These are phyloP conservation scores for Copromyces sp. DNA, from an alignment of 495 filamentous ascomycete genomes.

Conservation along the genomic window DNA sequence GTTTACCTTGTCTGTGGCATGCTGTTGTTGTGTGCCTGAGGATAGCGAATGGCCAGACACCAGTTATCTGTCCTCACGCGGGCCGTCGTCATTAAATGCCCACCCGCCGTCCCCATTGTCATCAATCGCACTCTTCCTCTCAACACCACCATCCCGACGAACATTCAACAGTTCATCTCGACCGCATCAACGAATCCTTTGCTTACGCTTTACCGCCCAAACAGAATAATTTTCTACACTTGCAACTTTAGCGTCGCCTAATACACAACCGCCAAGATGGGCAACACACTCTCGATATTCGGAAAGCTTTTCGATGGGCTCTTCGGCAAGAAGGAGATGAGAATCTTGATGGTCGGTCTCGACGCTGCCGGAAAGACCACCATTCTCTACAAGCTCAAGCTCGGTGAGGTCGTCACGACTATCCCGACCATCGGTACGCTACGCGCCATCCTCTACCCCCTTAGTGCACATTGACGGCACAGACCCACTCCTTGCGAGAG, in stretches of 20 bases:
- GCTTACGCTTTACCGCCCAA: slow-evolving; percentile 7
- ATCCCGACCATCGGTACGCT: slow-evolving; percentile 97
- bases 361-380: slow-evolving; percentile 99
- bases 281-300: slow-evolving; percentile 13
- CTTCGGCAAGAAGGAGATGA: slow-evolving; percentile 99
- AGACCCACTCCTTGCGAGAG: not conserved
- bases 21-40: not conserved
- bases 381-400: slow-evolving; percentile 99
- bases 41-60: not conserved
- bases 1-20: not conserved
- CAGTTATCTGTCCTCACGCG: not conserved
- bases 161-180: not conserved
- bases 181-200: not conserved
- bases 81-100: slow-evolving; percentile 4
- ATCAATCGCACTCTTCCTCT: slow-evolving; percentile 3
- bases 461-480: not conserved
- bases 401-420: slow-evolving; percentile 99
- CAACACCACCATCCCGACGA: not conserved
- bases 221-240: slow-evolving; percentile 7
- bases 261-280: slow-evolving; percentile 22
- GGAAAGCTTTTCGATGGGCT: slow-evolving; percentile 69
- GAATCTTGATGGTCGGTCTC: slow-evolving; percentile 98
- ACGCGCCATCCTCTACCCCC: not conserved
- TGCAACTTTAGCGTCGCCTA: slow-evolving; percentile 9
- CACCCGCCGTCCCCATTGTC: slow-evolving; percentile 4